Percentiles rank a stretch among this genome's conserved stretches.
Conservation (phyloP, 1,284 basidiomycete species). For the Cystobasidium slooffiae region DNA sequence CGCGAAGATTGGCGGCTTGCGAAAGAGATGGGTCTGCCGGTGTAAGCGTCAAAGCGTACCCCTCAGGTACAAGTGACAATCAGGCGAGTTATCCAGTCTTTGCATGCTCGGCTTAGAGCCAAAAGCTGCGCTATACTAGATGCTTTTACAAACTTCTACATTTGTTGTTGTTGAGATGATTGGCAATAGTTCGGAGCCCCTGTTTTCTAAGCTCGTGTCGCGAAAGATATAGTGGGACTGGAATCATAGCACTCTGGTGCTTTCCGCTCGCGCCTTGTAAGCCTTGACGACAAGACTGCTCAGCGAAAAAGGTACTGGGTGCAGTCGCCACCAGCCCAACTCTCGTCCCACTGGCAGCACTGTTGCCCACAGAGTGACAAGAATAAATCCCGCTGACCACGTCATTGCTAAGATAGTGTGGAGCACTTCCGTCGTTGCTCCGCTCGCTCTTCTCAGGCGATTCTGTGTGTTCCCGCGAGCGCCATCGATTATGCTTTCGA, state of each 20-base stretch:
- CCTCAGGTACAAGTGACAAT: too few relatives aligned
- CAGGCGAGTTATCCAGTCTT: too few relatives aligned
- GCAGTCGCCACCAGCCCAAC: constrained; percentile 34
- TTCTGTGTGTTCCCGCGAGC: neutral
- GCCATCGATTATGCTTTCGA: constrained; percentile 17
- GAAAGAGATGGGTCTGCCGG: constrained; percentile 15
- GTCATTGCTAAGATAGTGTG: neutral
- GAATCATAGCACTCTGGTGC: neutral
- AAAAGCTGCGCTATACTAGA: too few relatives aligned
- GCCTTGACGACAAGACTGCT: neutral
- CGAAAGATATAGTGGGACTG: neutral
- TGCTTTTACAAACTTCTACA: too few relatives aligned
- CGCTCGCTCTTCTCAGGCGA: neutral
- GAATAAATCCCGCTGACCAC: constrained; percentile 21
- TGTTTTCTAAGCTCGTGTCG: neutral
- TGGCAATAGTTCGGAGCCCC: neutral
- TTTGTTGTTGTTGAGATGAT: neutral
- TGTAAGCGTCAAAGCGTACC: neutral
- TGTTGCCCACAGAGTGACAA: constrained; percentile 26
- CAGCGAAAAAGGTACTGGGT: constrained; percentile 25
- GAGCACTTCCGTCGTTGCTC: neutral
- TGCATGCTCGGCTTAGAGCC: too few relatives aligned
- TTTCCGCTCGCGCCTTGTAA: neutral
- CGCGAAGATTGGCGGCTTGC: constrained; percentile 36
- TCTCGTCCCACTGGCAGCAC: constrained; percentile 23